A percentile compares a stretch with the other conserved stretches of the same genome.
phyloP scores from a whole-genome alignment of 352 stramenopile species.

The Achlya hypogyna region DNA sequence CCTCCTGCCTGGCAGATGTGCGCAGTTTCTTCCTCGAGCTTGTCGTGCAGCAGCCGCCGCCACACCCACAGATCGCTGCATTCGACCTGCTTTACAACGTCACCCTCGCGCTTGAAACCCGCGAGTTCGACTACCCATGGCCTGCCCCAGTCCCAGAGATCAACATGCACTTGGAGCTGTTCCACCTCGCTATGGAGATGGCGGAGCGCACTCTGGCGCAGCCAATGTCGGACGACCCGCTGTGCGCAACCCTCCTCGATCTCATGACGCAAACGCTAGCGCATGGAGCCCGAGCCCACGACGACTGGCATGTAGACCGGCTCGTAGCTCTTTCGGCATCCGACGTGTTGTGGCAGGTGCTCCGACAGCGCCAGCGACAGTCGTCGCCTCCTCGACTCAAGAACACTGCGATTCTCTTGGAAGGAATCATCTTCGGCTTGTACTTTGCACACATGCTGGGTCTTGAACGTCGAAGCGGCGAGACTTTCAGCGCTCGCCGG shows the following conservation, averaged over 20 bases:
- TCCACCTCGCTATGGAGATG: slow-evolving; percentile 6
- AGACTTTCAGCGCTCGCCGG: background rate
- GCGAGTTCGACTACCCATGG: background rate
- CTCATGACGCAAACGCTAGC: background rate
- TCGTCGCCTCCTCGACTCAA: background rate
- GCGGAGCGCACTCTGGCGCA: background rate
- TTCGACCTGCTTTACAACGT: slow-evolving; percentile 4
- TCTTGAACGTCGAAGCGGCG: background rate
- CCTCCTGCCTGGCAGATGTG: background rate
- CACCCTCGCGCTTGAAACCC: background rate
- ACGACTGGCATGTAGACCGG: background rate
- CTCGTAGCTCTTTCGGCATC: background rate
- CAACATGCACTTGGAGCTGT: slow-evolving; percentile 1
- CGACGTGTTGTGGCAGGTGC: background rate
- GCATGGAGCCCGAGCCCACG: background rate
- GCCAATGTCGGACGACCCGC: background rate
- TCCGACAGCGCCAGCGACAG: background rate
- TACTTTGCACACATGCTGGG: background rate
- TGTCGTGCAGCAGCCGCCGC: background rate
- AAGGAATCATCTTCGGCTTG: slow-evolving; percentile 8
- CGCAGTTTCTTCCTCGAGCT: slow-evolving; percentile 14
- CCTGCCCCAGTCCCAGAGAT: background rate
- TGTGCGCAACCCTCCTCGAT: background rate
- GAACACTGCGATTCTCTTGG: background rate
- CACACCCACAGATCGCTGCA: background rate